phyloP scores from a whole-genome alignment of 1,284 basidiomycete genomes.

The Boletellus deceptivus region DNA sequence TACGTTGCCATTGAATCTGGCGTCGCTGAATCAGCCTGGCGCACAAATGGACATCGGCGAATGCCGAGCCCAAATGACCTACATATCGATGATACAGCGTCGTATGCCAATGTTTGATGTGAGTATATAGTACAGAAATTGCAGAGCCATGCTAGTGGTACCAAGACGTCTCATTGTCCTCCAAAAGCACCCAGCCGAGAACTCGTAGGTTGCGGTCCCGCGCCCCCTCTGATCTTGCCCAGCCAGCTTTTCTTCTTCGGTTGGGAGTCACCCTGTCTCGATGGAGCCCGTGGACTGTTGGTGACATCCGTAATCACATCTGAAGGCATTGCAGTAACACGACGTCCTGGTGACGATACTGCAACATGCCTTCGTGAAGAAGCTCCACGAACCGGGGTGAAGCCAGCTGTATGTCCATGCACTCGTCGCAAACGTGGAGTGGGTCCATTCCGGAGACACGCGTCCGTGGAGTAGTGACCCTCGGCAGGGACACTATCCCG shows the following conservation, averaged over 20 bases:
- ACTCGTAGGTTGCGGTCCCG: conserved; percentile 24
- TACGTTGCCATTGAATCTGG: conserved; percentile 61
- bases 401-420: conserved; percentile 59
- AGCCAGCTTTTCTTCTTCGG: conserved; percentile 54
- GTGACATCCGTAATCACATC: conserved; percentile 61
- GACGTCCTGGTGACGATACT: conserved; percentile 46
- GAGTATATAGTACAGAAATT: conserved; percentile 14
- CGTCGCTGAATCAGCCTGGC: background rate
- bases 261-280: conserved; percentile 25
- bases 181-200: conserved; percentile 29
- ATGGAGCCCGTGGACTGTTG: conserved; percentile 53
- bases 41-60: conserved; percentile 42
- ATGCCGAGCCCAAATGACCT: conserved; percentile 13
- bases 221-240: conserved; percentile 54
- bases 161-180: conserved; percentile 22
- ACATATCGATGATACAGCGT: background rate
- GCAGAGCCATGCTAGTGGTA: conserved; percentile 4
- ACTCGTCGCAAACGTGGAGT: conserved; percentile 58
- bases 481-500: conserved; percentile 50
- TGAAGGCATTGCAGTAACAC: conserved; percentile 32
- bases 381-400: conserved; percentile 64
- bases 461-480: conserved; percentile 48
- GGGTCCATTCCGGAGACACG: conserved; percentile 45
- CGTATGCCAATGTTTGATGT: conserved; percentile 1
- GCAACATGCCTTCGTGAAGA: conserved; percentile 38